A percentile compares a stretch with the other conserved stretches of the same genome.
Evolutionary conservation across 1,284 basidiomycete genomes (phyloP).

Genomic region (Vanrija sp.): DNA sequence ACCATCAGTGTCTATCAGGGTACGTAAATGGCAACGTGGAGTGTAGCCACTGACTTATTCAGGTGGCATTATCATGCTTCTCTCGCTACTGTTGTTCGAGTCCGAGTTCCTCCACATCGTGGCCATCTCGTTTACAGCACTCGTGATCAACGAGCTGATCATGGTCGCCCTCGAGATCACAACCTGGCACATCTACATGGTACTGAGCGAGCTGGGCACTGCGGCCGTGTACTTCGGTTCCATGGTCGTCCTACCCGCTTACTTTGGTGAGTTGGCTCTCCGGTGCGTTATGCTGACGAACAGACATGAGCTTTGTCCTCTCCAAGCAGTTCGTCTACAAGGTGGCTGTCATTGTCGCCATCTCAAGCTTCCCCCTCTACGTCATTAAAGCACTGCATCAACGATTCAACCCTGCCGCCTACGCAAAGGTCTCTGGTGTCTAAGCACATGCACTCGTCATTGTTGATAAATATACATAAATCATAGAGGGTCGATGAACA

Average conservation of each 20-base stretch:
- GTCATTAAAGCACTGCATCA: conserved; percentile 83
- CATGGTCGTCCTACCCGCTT: conserved; percentile 91
- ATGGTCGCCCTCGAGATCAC: conserved; percentile 99
- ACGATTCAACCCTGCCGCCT: conserved; percentile 86
- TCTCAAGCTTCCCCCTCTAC: conserved; percentile 87
- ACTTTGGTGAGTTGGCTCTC: conserved; percentile 70
- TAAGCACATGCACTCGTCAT: conserved; percentile 3
- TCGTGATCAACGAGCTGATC: conserved; percentile 94
- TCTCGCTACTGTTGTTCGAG: conserved; percentile 93
- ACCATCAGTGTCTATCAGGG: conserved; percentile 98
- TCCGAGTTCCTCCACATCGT: conserved; percentile 98
- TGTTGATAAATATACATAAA: background rate
- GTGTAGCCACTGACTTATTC: background rate
- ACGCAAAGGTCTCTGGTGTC: conserved; percentile 68
- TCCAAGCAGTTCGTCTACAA: conserved; percentile 90
- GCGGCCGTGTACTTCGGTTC: conserved; percentile 84
- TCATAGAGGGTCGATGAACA: background rate
- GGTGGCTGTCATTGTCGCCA: conserved; percentile 86
- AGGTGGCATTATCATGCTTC: conserved; percentile 98
- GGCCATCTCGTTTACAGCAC: conserved; percentile 92
- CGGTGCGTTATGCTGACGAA: background rate
- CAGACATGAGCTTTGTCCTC: conserved; percentile 89
- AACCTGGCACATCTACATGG: conserved; percentile 97
- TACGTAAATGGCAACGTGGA: conserved; percentile 35
- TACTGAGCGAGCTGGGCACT: conserved; percentile 84